phyloP scores from a whole-genome alignment of 2,329 filamentous ascomycete species.

The Tolypocladium endophyticum region DNA sequence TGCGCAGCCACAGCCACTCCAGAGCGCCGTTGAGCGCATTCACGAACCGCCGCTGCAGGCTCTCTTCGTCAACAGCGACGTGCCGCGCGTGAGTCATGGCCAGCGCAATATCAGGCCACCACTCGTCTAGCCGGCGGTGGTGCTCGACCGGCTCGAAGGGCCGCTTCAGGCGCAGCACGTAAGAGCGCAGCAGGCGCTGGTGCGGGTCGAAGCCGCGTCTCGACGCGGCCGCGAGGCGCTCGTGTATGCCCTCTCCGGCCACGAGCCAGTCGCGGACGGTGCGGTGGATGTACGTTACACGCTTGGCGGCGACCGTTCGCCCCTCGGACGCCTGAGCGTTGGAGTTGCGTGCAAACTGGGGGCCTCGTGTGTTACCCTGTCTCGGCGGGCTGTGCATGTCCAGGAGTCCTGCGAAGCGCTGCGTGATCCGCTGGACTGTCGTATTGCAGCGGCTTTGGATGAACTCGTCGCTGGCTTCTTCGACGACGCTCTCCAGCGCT shows the following conservation, averaged over 20 bases:
- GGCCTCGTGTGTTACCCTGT: background rate
- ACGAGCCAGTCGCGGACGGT: background rate
- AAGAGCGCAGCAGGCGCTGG: slow-evolving; percentile 19
- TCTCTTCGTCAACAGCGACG: slow-evolving; percentile 8
- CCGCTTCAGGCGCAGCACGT: slow-evolving; percentile 20
- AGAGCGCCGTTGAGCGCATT: slow-evolving; percentile 18
- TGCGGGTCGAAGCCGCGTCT: slow-evolving; percentile 8
- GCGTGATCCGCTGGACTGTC: slow-evolving; percentile 6
- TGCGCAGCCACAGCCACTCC: slow-evolving; percentile 19
- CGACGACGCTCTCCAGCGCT: slow-evolving; percentile 6
- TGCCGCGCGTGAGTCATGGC: slow-evolving; percentile 25
- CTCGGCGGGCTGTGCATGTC: slow-evolving; percentile 8
- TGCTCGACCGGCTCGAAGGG: slow-evolving; percentile 22
- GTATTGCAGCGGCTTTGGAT: slow-evolving; percentile 8
- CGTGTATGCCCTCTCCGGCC: background rate
- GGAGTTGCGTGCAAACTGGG: background rate
- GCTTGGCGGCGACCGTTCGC: background rate
- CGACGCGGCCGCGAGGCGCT: background rate
- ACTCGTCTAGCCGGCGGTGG: slow-evolving; percentile 26
- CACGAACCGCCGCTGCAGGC: slow-evolving; percentile 9
- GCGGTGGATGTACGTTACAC: background rate
- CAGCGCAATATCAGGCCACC: slow-evolving; percentile 25
- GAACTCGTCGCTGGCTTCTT: slow-evolving; percentile 10
- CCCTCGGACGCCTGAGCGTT: background rate
- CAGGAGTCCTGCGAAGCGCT: slow-evolving; percentile 15